Evolutionary conservation across 352 stramenopile genomes (phyloP).

Genomic region (Globisporangium spinosum): DNA sequence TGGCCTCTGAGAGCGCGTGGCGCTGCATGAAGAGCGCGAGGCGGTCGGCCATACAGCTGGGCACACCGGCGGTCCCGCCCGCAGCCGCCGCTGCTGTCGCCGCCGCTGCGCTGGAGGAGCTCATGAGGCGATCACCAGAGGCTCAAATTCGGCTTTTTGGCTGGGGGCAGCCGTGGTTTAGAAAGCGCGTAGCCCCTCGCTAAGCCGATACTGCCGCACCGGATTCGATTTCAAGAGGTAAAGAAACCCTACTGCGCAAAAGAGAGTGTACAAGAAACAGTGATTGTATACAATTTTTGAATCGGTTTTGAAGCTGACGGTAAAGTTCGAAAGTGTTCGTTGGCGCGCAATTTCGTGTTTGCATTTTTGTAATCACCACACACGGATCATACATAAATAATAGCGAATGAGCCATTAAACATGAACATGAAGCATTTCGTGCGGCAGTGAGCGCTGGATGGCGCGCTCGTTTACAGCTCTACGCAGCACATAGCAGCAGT

Average conservation of each 20-base stretch:
- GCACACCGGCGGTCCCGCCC: conserved; percentile 15
- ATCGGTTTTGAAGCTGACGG: conserved; percentile 12
- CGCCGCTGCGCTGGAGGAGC: conserved; percentile 19
- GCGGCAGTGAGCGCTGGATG: background rate
- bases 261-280: background rate
- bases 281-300: conserved; percentile 10
- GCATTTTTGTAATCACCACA: background rate
- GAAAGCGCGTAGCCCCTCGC: conserved; percentile 4
- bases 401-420: background rate
- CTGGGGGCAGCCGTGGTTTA: background rate
- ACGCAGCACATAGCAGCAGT: background rate
- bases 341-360: conserved; percentile 13
- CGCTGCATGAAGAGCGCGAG: conserved; percentile 62
- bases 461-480: background rate
- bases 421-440: background rate
- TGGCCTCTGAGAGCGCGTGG: conserved; percentile 39
- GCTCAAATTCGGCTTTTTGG: conserved; percentile 4
- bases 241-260: conserved; percentile 11
- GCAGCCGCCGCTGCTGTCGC: conserved; percentile 15
- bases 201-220: background rate
- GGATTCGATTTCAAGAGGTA: conserved; percentile 20
- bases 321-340: background rate
- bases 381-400: too few relatives aligned
- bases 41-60: conserved; percentile 39
- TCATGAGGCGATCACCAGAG: conserved; percentile 11